A percentile compares a stretch with the other conserved stretches of the same genome.
These are phyloP conservation scores for Phylloporus scabripes DNA, from an alignment of 768 basidiomycete genomes.

Conservation along the genomic window DNA sequence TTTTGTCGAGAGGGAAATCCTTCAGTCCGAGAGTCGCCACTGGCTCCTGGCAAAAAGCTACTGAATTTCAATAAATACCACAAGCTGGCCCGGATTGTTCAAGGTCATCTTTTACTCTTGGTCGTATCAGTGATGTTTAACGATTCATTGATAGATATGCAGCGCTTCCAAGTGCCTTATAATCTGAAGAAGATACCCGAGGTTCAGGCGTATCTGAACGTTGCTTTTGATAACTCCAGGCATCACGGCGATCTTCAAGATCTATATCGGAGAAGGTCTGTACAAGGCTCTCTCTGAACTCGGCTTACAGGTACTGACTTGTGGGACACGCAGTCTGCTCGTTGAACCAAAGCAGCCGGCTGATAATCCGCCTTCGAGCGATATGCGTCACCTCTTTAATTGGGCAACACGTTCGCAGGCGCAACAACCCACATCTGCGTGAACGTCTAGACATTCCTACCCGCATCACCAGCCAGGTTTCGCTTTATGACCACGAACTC, in stretches of 20 bases:
- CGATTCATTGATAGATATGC: constrained; percentile 57
- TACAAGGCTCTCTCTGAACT: background rate
- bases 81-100: constrained; percentile 80
- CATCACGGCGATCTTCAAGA: constrained; percentile 81
- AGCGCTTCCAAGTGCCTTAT: constrained; percentile 85
- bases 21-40: constrained; percentile 72
- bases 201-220: constrained; percentile 72
- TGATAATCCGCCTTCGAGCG: constrained; percentile 56
- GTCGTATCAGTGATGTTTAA: background rate
- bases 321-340: constrained; percentile 47
- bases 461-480: constrained; percentile 4
- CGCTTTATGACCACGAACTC: constrained; percentile 1
- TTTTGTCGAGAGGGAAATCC: constrained; percentile 96
- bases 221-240: constrained; percentile 69
- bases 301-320: background rate
- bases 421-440: constrained; percentile 35
- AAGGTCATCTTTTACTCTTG: constrained; percentile 43
- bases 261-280: constrained; percentile 78
- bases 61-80: constrained; percentile 98
- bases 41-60: constrained; percentile 68
- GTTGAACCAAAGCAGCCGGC: constrained; percentile 81
- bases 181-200: constrained; percentile 86
- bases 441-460: constrained; percentile 19
- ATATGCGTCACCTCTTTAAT: constrained; percentile 74
- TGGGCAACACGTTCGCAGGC: constrained; percentile 64